Conservation (phyloP, 768 basidiomycete genomes). For the Pleurotus salmoneostramineus region DNA sequence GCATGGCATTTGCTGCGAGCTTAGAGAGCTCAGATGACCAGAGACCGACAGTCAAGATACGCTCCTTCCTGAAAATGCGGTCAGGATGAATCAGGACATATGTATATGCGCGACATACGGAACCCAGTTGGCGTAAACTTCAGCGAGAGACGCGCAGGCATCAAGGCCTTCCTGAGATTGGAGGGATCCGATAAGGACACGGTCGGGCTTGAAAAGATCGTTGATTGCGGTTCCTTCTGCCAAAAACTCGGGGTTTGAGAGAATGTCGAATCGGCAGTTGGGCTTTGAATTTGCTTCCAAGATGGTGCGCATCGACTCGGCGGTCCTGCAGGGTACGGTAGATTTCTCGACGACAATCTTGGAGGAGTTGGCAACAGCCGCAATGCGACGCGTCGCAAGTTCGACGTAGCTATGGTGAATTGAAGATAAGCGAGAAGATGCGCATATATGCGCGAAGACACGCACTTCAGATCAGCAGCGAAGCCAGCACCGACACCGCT, state of each 20-base stretch:
- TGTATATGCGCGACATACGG: conserved; percentile 51
- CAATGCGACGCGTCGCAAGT: conserved; percentile 93
- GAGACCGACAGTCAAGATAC: conserved; percentile 90
- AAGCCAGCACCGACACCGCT: conserved; percentile 95
- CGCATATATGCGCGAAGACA: conserved; percentile 15
- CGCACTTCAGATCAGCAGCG: conserved; percentile 97
- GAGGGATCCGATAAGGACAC: conserved; percentile 95
- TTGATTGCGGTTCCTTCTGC: conserved; percentile 96
- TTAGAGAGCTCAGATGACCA: conserved; percentile 99
- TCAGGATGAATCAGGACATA: background rate
- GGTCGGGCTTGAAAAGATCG: conserved; percentile 88
- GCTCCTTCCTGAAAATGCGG: conserved; percentile 45
- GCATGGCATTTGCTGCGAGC: conserved; percentile 98
- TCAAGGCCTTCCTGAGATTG: conserved; percentile 81
- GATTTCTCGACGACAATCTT: conserved; percentile 99
- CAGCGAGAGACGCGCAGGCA: conserved; percentile 72
- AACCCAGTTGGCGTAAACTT: conserved; percentile 97
- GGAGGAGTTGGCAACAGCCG: conserved; percentile 80
- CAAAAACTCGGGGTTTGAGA: conserved; percentile 99
- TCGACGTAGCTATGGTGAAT: conserved; percentile 79
- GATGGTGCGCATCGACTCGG: conserved; percentile 99
- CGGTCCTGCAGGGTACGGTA: conserved; percentile 97
- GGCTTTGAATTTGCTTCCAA: conserved; percentile 97
- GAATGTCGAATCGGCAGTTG: conserved; percentile 90
- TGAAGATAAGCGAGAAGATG: conserved; percentile 6